phyloP scores from a whole-genome alignment of 192 early-diverging fungal species.

The Geranomyces michiganensis region DNA sequence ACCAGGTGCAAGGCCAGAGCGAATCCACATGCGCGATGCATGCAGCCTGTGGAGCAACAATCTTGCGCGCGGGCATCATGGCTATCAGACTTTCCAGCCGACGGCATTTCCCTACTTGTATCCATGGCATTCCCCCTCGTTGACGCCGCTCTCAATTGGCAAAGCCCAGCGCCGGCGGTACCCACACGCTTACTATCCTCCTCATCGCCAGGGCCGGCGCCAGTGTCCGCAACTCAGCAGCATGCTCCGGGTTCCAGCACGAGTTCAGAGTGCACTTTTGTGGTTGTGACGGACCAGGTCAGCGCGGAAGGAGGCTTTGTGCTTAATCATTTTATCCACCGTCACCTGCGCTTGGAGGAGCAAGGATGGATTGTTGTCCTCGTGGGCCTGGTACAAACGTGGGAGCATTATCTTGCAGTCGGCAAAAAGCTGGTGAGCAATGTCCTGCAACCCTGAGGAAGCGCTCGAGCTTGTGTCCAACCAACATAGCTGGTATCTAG shows the following conservation, averaged over 20 bases:
- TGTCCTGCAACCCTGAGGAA: too few species aligned
- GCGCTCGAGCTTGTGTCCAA: too few species aligned
- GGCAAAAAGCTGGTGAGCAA: conserved; percentile 43
- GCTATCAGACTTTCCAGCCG: too few species aligned
- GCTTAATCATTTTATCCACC: conserved; percentile 32
- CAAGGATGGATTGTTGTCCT: conserved; percentile 17
- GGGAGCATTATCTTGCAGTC: conserved; percentile 19
- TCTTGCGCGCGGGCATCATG: too few species aligned
- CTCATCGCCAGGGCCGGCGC: not conserved
- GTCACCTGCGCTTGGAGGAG: conserved; percentile 19
- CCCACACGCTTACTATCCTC: not conserved
- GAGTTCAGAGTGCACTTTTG: conserved; percentile 8
- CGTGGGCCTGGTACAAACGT: conserved; percentile 23
- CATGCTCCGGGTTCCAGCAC: not conserved
- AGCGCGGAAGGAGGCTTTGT: conserved; percentile 34
- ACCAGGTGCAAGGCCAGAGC: not conserved
- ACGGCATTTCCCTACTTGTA: too few species aligned
- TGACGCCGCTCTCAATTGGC: conserved; percentile 36
- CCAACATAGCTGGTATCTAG: not conserved
- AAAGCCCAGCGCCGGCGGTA: not conserved
- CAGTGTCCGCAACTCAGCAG: not conserved
- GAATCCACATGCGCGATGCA: not conserved
- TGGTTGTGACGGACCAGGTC: conserved; percentile 36
- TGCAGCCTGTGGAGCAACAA: too few species aligned
- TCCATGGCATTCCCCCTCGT: conserved; percentile 20